Conservation (phyloP, 352 stramenopile genomes). For the Phytophthora fragariae region DNA sequence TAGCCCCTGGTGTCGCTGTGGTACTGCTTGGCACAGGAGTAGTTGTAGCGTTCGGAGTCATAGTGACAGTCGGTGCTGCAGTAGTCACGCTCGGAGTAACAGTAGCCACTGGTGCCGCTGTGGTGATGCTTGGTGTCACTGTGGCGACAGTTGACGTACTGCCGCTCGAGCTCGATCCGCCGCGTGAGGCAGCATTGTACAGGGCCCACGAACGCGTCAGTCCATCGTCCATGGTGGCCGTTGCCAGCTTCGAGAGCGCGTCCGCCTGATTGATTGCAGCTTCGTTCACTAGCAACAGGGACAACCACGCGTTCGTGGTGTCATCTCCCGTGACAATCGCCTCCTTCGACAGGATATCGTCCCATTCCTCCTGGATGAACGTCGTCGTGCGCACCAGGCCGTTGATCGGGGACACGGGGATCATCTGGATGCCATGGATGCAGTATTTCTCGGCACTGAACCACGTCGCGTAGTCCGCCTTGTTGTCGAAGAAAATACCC, state of each 20-base stretch:
- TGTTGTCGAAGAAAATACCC: slow-evolving; percentile 84
- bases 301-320: slow-evolving; percentile 69
- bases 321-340: slow-evolving; percentile 57
- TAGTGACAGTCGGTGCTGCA: slow-evolving; percentile 6
- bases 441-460: slow-evolving; percentile 82
- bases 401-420: slow-evolving; percentile 78
- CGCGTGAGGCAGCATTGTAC: slow-evolving; percentile 65
- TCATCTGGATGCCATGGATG: slow-evolving; percentile 88
- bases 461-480: slow-evolving; percentile 79
- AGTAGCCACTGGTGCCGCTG: slow-evolving; percentile 5
- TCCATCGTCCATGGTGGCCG: slow-evolving; percentile 70
- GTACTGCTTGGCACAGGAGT: slow-evolving; percentile 12
- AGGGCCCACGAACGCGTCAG: slow-evolving; percentile 74
- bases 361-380: slow-evolving; percentile 82
- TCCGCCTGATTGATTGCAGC: slow-evolving; percentile 65
- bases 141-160: slow-evolving; percentile 15
- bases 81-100: slow-evolving; percentile 1
- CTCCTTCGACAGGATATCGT: slow-evolving; percentile 78
- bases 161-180: slow-evolving; percentile 27
- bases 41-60: background rate
- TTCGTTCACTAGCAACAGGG: slow-evolving; percentile 78
- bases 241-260: slow-evolving; percentile 52
- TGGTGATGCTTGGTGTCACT: slow-evolving; percentile 21
- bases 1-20: slow-evolving; percentile 3
- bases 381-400: slow-evolving; percentile 63